Evolutionary conservation across 495 filamentous ascomycete genomes (phyloP).

Genomic region (Astrothelium macrocarpum): DNA sequence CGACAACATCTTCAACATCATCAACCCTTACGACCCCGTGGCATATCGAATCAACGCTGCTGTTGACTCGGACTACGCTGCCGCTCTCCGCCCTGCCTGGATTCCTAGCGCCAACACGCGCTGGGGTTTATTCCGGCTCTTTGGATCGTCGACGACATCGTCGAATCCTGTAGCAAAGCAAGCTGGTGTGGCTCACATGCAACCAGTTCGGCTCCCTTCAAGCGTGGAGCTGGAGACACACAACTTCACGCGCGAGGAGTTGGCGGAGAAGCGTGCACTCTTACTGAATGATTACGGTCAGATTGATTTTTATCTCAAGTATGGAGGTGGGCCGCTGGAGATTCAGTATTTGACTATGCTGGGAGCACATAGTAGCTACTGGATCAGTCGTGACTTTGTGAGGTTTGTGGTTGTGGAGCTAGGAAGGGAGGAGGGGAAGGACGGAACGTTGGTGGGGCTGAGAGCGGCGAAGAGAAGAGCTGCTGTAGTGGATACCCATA

Average conservation of each 20-base stretch:
- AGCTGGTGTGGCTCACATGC: neutral
- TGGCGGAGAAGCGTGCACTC: slow-evolving; percentile 80
- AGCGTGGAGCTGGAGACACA: slow-evolving; percentile 93
- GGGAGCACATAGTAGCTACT: slow-evolving; percentile 92
- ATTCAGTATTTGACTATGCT: slow-evolving; percentile 97
- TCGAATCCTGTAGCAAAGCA: slow-evolving; percentile 1
- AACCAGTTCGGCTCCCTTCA: slow-evolving; percentile 58
- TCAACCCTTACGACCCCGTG: slow-evolving; percentile 55
- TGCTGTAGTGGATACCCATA: neutral
- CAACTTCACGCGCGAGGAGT: slow-evolving; percentile 84
- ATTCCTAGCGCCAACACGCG: slow-evolving; percentile 63
- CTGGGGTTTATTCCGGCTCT: slow-evolving; percentile 48
- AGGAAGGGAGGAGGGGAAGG: slow-evolving; percentile 61
- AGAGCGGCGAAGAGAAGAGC: slow-evolving; percentile 61
- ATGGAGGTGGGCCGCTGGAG: slow-evolving; percentile 72
- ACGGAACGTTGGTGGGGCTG: slow-evolving; percentile 56
- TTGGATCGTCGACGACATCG: neutral
- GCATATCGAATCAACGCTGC: slow-evolving; percentile 87
- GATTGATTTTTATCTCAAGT: slow-evolving; percentile 77
- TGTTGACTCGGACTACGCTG: slow-evolving; percentile 69
- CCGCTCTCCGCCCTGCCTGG: slow-evolving; percentile 62
- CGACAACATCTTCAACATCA: slow-evolving; percentile 93
- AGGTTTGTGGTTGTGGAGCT: slow-evolving; percentile 80
- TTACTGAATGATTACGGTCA: slow-evolving; percentile 93
- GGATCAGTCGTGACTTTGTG: slow-evolving; percentile 76